Base-by-base conservation (phyloP, 257 asterid genomes). In the Nicotiana tabacum region DNA sequence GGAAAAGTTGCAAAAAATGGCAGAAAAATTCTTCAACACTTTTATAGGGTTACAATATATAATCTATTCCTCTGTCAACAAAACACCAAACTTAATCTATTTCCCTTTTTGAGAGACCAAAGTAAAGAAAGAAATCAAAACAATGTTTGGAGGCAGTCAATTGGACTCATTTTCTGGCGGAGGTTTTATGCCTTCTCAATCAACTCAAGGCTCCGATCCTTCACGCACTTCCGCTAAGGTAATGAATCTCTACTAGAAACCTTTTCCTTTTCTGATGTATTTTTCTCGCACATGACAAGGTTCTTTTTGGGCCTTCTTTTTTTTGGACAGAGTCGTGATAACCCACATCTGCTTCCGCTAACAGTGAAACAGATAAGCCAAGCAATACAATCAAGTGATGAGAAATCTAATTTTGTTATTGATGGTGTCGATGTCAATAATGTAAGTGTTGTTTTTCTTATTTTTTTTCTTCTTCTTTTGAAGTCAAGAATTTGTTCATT, bases 291-390 rank as follows among this genome's bases (percentile, higher is more conserved):
- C 11, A 43, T 43, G 51, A 43, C 51, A 43, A 43, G 51, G 9
- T 27, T 64, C 15, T 69, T 5, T 11, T 1, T 18, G 7, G 13
- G 8, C 17, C 1, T 32, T 80, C 12, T 64, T 65, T 69, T 67
- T 55, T 70, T 70, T 43, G 60, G 51, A 9, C 90, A 95, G 99
- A 95, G 81, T 84, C 98, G 98, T 2, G 99, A 95, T 11, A 64
- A 91, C n/a, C 95, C 92, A 87, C 85, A 91, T 43, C 84, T 95
- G 84, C 90, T 91, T 86, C 97, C 99, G 15, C 81, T 95, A 51
- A 95, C 99, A 2, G 95, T 92, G 90, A 95, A 95, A 91, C 99
- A 94, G 88, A 92, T 95, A 77, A 87, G 84, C 8, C 92, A 91
- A 61, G 93, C 97, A 15, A 85, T 90, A 81, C 91, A 87, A 39